Evolutionary conservation across 1,139 yeast genomes (phyloP), one percentile per base, ranked within the genome.

Genomic region (Pichia terricola): DNA sequence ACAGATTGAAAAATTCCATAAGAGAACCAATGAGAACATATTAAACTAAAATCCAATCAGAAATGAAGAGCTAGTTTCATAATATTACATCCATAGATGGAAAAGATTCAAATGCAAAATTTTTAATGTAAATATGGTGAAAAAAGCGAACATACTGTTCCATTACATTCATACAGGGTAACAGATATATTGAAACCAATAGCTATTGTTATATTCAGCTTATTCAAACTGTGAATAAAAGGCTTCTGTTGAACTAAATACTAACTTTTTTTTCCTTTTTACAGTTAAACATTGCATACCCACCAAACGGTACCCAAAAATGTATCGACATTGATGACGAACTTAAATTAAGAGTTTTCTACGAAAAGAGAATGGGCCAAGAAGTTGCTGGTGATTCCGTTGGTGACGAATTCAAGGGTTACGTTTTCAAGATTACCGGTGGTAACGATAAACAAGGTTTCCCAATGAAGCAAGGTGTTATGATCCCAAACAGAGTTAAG

Each of bases 381-480:
- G 98, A 91, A 77, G 95, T 91, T 68, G 96, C 88, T 68, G 98
- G 97, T 74, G 98, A 91, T 76, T 74, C 87, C 59, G 84, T 91
- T 65, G 95, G 95, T 67, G 98, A 94, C 66, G 97, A 89, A 77
- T 89, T 89, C 94, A 89, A 88, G 77, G 98, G 98, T 67, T 91
- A 91, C 89, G 73, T 88, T 69, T 89, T 91, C 86, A 91, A 81
- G 80, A 89, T 91, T 73, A 77, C 97, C 63, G 98, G 98, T 70
- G 98, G 98, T 83, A 94, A 94, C 85, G 98, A 91, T 79, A 91
- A 91, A 79, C 98, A 91, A 80, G 98, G 98, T 79, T 94, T 91
- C 96, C 97, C 98, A 77, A 91, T 94, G 98, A 91, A 89, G 76
- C 98, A 91, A 78, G 96, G 96, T 82, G 98, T 91, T 60, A 79